Conservation (phyloP, 2,329 filamentous ascomycete species). For the Aspergillus viridinutans region DNA sequence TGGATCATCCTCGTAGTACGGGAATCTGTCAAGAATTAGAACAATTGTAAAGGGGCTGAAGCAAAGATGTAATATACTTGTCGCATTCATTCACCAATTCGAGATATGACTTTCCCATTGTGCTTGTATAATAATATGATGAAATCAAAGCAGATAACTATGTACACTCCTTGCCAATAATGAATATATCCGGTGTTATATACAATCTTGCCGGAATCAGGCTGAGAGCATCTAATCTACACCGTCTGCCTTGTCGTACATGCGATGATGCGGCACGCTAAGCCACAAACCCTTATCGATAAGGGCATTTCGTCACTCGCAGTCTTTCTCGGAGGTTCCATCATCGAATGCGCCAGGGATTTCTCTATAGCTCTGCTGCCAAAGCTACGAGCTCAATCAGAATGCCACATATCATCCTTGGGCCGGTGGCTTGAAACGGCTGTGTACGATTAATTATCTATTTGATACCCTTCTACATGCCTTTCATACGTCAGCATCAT, state of each 20-base stretch:
- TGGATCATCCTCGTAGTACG: slow-evolving; percentile 63
- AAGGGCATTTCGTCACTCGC: slow-evolving; percentile 27
- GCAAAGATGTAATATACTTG: slow-evolving; percentile 33
- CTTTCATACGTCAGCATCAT: not conserved
- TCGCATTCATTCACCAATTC: slow-evolving; percentile 57
- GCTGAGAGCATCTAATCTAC: not conserved
- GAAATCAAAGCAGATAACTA: not conserved
- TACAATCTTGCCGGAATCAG: not conserved
- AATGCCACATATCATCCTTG: not conserved
- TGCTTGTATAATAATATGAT: slow-evolving; percentile 2
- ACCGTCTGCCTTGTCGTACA: not conserved
- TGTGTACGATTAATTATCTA: not conserved
- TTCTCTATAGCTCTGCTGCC: slow-evolving; percentile 6
- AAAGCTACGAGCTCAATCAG: not conserved
- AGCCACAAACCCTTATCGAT: slow-evolving; percentile 24
- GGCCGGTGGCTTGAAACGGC: not conserved
- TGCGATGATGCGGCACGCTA: not conserved
- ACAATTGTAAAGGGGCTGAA: not conserved
- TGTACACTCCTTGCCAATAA: not conserved
- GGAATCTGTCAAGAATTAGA: slow-evolving; percentile 57
- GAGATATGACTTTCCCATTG: slow-evolving; percentile 45
- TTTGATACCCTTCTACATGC: not conserved
- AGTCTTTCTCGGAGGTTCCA: slow-evolving; percentile 24
- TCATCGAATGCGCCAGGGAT: slow-evolving; percentile 16
- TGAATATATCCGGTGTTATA: not conserved